Evolutionary conservation across 768 basidiomycete species (phyloP).

Genomic region (Trametes cinnabarina): DNA sequence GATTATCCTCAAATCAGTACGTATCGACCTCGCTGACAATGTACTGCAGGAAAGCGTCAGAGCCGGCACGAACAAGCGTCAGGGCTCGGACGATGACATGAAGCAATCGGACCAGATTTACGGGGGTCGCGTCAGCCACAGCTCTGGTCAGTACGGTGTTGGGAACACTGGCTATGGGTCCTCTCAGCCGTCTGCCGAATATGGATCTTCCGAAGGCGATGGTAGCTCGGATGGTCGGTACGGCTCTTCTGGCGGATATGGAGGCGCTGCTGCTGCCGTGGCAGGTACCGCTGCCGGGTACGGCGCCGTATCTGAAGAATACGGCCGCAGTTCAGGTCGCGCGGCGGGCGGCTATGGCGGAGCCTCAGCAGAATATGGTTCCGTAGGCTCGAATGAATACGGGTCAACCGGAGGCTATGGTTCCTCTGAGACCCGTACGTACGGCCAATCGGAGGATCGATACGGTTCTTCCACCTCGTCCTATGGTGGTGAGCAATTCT

Average conservation of each 20-base stretch:
- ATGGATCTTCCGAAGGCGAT: neutral
- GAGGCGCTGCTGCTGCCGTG: neutral
- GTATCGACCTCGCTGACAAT: neutral
- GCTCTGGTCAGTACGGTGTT: conserved; percentile 5
- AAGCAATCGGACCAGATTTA: conserved; percentile 19
- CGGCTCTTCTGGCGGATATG: neutral
- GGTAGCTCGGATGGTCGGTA: no score
- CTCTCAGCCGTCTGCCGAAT: neutral
- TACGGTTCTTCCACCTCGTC: conserved; percentile 8
- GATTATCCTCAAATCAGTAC: neutral
- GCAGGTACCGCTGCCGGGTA: neutral
- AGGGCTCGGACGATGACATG: conserved; percentile 43
- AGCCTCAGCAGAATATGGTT: neutral
- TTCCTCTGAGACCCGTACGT: neutral
- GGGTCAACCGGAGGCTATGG: conserved; percentile 2
- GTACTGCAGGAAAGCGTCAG: conserved; percentile 49
- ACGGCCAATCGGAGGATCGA: conserved; percentile 3
- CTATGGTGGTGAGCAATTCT: conserved; percentile 2
- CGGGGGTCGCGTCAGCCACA: conserved; percentile 13
- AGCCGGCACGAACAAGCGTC: conserved; percentile 55
- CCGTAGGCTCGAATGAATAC: neutral
- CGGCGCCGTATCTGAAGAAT: conserved; percentile 2
- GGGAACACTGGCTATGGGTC: conserved; percentile 3
- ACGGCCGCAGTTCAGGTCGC: neutral
- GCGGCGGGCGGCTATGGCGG: neutral